phyloP scores from a whole-genome alignment of 2,329 filamentous ascomycete species.

The Fulvia fulva region DNA sequence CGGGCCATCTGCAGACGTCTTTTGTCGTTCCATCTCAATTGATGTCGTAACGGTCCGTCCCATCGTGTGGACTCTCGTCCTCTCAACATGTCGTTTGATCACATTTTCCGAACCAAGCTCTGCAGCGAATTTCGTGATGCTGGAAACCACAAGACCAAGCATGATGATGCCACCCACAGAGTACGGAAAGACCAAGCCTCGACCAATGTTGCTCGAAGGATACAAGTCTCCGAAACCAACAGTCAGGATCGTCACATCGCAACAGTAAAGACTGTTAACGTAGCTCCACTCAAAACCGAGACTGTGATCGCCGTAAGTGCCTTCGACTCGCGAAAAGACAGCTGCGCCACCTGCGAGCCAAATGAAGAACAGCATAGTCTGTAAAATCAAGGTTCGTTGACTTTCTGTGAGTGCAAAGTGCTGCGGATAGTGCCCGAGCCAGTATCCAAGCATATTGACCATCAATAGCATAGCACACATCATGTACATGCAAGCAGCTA shows the following conservation, averaged over 20 bases:
- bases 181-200: constrained; percentile 76
- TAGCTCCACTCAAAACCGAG: constrained; percentile 57
- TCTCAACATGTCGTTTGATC: constrained; percentile 55
- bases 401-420: constrained; percentile 74
- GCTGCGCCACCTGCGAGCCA: constrained; percentile 76
- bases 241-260: constrained; percentile 63
- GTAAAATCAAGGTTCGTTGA: constrained; percentile 83
- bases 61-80: constrained; percentile 52
- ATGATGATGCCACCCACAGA: constrained; percentile 80
- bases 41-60: constrained; percentile 52
- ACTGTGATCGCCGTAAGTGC: constrained; percentile 29
- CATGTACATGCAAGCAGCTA: constrained; percentile 75
- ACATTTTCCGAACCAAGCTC: constrained; percentile 61
- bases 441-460: constrained; percentile 75
- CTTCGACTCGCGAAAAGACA: constrained; percentile 67
- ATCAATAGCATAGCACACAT: constrained; percentile 71
- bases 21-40: constrained; percentile 40
- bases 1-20: constrained; percentile 4
- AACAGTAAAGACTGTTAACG: constrained; percentile 65
- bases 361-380: constrained; percentile 79
- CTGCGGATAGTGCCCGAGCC: constrained; percentile 68
- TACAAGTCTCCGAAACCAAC: constrained; percentile 61
- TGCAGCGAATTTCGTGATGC: constrained; percentile 64
- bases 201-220: constrained; percentile 54
- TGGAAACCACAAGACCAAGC: constrained; percentile 76